Evolutionary conservation across 1,284 basidiomycete species (phyloP), one percentile per base, ranked within the genome.

Genomic region (Heterobasidion annosum): DNA sequence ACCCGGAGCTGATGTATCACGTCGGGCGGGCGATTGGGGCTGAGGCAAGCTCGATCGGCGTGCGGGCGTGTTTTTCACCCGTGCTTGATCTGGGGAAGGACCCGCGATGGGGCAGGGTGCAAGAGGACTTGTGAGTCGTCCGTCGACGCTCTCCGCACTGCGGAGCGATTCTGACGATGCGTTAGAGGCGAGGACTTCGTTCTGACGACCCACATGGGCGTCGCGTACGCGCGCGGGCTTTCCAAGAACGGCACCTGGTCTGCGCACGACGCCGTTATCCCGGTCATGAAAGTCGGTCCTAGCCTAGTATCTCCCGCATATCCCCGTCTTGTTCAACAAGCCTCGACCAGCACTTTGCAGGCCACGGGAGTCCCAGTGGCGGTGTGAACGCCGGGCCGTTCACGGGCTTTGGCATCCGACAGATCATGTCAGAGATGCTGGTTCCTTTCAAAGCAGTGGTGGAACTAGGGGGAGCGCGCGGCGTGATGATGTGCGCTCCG

Each of bases 51-150:
- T 59, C 62, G 33, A 65, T 67, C 34, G 65, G 66, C 8, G 63
- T 67, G 33, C 66, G 65, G 52, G 66, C 59, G n/a, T 67, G 66
- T 47, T 59, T 65, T 33, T 58, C 64, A 10, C 65, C 66, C 7
- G 65, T 67, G 12, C 57, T 67, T 25, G 66, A 67, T 56, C 54
- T 67, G 9, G 66, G 61, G 35, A 66, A 65, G 54, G 66, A 67
- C 25, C 59, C 64, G 32, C 56, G 66, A 12, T 67, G 66, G 66
- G 66, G 66, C 13, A 57, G 65, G 32, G 63, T 63, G 9, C 64
- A 66, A 57, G 65, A 52, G 34, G 51, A 34, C 16, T 32, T 52
- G 51, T 52, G 25, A 25, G 25, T 19, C 33, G 51, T 45, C 10
- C 40, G 4, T 4, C 18, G 19, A 10, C 15, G 13, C 37, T 16